A percentile compares a stretch with the other conserved stretches of the same genome.
Evolutionary conservation across 805 yeast genomes (phyloP).

Genomic region (Kuraishia piskuri): DNA sequence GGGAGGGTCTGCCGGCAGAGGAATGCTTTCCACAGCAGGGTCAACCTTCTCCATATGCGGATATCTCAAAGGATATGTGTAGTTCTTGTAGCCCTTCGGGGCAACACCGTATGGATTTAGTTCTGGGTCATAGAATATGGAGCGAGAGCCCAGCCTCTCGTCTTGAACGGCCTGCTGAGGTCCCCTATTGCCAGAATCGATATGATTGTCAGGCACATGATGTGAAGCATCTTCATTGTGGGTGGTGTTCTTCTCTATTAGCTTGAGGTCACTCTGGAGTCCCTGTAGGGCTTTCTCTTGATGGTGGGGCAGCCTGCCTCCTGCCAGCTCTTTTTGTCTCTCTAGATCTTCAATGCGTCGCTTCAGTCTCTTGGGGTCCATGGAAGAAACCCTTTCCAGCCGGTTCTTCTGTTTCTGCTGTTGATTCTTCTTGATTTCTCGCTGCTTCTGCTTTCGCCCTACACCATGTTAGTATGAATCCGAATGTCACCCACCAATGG

Average conservation of each 20-base stretch:
- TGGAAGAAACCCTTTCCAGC: slow-evolving; percentile 14
- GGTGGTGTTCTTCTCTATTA: slow-evolving; percentile 18
- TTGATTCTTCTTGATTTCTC: slow-evolving; percentile 17
- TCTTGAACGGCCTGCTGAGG: slow-evolving; percentile 10
- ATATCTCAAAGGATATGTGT: slow-evolving; percentile 23
- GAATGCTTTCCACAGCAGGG: slow-evolving; percentile 4
- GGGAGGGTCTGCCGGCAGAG: slow-evolving; percentile 31
- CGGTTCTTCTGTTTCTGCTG: slow-evolving; percentile 13
- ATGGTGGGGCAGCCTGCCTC: slow-evolving; percentile 26
- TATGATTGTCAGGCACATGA: no score
- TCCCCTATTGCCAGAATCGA: slow-evolving; percentile 8
- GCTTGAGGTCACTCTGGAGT: slow-evolving; percentile 32
- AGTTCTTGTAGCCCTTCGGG: slow-evolving; percentile 25
- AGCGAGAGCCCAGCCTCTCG: slow-evolving; percentile 33
- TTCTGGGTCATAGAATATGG: slow-evolving; percentile 58
- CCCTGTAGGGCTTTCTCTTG: slow-evolving; percentile 24
- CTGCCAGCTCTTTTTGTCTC: slow-evolving; percentile 17
- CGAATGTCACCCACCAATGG: background rate
- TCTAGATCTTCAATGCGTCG: slow-evolving; percentile 15
- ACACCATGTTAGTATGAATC: background rate
- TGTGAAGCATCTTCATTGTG: slow-evolving; percentile 4
- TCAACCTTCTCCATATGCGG: slow-evolving; percentile 1
- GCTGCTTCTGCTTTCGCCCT: slow-evolving; percentile 12
- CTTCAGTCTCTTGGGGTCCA: slow-evolving; percentile 14
- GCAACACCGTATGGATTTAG: slow-evolving; percentile 54